A percentile compares a stretch with the other conserved stretches of the same genome.
Conservation (phyloP, 2,329 filamentous ascomycete species). For the Xylariaceae sp. region DNA sequence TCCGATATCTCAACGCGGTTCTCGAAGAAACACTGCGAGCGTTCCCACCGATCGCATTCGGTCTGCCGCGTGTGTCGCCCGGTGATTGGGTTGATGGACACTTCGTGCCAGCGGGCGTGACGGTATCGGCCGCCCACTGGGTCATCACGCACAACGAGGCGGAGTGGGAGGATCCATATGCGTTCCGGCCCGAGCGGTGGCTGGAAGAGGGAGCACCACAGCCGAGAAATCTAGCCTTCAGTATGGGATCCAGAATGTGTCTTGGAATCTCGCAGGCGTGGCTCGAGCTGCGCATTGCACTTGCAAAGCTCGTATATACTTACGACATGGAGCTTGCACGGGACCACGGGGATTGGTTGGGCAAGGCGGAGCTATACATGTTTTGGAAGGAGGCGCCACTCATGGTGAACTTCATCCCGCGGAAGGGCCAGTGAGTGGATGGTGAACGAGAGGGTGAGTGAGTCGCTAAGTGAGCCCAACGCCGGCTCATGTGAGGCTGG, state of each 20-base stretch:
- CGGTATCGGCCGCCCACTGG: slow-evolving; percentile 25
- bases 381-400: slow-evolving; percentile 27
- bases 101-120: slow-evolving; percentile 23
- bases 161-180: slow-evolving; percentile 23
- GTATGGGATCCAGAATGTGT: slow-evolving; percentile 24
- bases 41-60: slow-evolving; percentile 27
- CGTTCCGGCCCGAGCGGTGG: slow-evolving; percentile 28
- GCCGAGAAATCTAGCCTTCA: slow-evolving; percentile 22
- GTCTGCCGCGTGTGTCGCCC: slow-evolving; percentile 25
- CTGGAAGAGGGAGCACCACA: slow-evolving; percentile 11
- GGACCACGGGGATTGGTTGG: slow-evolving; percentile 24
- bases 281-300: slow-evolving; percentile 27
- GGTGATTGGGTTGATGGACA: slow-evolving; percentile 25
- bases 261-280: slow-evolving; percentile 27
- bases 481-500: neutral
- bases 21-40: slow-evolving; percentile 26
- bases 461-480: neutral
- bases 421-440: neutral
- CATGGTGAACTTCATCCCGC: slow-evolving; percentile 22
- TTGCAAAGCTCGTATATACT: slow-evolving; percentile 26
- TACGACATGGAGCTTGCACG: slow-evolving; percentile 21
- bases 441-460: neutral
- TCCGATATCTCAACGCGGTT: slow-evolving; percentile 25
- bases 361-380: slow-evolving; percentile 22
- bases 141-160: slow-evolving; percentile 22